Percentiles rank a stretch among this genome's conserved stretches.
These are phyloP conservation scores for Sutorius eximius DNA, from an alignment of 1,284 basidiomycete genomes.

Conservation along the genomic window DNA sequence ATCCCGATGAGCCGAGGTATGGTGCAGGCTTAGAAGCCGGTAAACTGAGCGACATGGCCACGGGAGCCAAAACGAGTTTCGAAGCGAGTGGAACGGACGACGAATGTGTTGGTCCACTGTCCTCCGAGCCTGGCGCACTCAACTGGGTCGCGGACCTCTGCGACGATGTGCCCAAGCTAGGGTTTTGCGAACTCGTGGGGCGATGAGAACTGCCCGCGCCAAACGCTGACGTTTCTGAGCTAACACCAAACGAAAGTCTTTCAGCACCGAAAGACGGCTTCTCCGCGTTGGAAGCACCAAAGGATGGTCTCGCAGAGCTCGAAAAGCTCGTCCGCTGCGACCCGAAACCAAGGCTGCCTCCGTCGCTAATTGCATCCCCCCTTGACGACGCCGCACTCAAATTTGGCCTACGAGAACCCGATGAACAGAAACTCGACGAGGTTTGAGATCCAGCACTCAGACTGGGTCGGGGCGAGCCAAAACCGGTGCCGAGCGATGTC, in stretches of 20 bases:
- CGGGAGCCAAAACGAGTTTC: slow-evolving; percentile 13
- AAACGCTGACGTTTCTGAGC: slow-evolving; percentile 16
- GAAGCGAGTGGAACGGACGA: slow-evolving; percentile 7
- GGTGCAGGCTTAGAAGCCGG: slow-evolving; percentile 12
- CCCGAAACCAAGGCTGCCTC: slow-evolving; percentile 10
- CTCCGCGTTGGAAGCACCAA: slow-evolving; percentile 21
- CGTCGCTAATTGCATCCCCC: slow-evolving; percentile 24
- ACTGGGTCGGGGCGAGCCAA: slow-evolving; percentile 27
- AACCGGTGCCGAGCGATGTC: slow-evolving; percentile 28
- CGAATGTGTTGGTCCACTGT: slow-evolving; percentile 12
- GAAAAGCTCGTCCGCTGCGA: slow-evolving; percentile 28
- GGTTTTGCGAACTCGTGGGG: slow-evolving; percentile 15
- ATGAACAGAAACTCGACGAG: slow-evolving; percentile 28
- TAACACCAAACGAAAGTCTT: slow-evolving; percentile 11
- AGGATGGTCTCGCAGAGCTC: slow-evolving; percentile 20
- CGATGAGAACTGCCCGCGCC: slow-evolving; percentile 17
- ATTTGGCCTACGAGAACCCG: slow-evolving; percentile 25
- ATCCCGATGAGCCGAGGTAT: slow-evolving; percentile 4
- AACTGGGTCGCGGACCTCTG: slow-evolving; percentile 13
- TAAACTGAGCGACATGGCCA: slow-evolving; percentile 16
- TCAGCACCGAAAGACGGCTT: slow-evolving; percentile 20
- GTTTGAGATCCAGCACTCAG: slow-evolving; percentile 29
- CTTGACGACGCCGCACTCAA: slow-evolving; percentile 20
- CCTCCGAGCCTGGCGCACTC: slow-evolving; percentile 18
- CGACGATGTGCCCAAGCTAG: slow-evolving; percentile 10